A percentile compares a stretch with the other conserved stretches of the same genome.
These are phyloP conservation scores for Sporisorium graminicola DNA, from an alignment of 1,284 basidiomycete species.

Conservation along the genomic window DNA sequence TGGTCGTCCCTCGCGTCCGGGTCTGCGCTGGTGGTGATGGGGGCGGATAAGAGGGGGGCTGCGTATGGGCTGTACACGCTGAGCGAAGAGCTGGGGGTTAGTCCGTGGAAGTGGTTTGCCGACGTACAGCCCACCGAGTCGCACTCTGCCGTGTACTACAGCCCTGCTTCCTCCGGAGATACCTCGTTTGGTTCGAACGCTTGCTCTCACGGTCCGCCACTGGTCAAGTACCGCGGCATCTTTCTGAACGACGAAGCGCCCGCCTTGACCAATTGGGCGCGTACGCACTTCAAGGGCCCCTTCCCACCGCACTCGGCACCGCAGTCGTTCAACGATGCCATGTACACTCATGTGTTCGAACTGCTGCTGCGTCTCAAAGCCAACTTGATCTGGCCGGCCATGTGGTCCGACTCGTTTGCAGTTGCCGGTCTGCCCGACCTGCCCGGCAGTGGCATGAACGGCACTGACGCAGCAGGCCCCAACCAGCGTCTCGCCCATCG, in stretches of 20 bases:
- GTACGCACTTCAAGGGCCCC: slow-evolving; percentile 78
- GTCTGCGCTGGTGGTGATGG: slow-evolving; percentile 25
- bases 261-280: slow-evolving; percentile 74
- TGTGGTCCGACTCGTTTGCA: slow-evolving; percentile 75
- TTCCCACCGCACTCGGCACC: slow-evolving; percentile 71
- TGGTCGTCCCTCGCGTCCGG: slow-evolving; percentile 11
- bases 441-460: slow-evolving; percentile 14
- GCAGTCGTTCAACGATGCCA: slow-evolving; percentile 76
- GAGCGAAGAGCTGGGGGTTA: slow-evolving; percentile 36
- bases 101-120: slow-evolving; percentile 42
- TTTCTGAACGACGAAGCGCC: slow-evolving; percentile 78
- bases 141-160: slow-evolving; percentile 25
- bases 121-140: slow-evolving; percentile 24
- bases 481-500: slow-evolving; percentile 78
- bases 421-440: slow-evolving; percentile 74
- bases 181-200: slow-evolving; percentile 40
- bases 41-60: slow-evolving; percentile 23
- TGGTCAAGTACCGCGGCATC: slow-evolving; percentile 79
- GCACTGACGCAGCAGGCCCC: slow-evolving; percentile 57
- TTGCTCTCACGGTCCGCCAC: slow-evolving; percentile 77
- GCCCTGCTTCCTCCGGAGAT: neutral
- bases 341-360: slow-evolving; percentile 76
- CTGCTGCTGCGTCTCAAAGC: slow-evolving; percentile 78
- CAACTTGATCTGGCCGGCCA: slow-evolving; percentile 76
- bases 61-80: slow-evolving; percentile 33